Evolutionary conservation across 78 protist species (phyloP), one percentile per base, ranked within the genome.

Genomic region (Chrysochromulina tobinii): DNA sequence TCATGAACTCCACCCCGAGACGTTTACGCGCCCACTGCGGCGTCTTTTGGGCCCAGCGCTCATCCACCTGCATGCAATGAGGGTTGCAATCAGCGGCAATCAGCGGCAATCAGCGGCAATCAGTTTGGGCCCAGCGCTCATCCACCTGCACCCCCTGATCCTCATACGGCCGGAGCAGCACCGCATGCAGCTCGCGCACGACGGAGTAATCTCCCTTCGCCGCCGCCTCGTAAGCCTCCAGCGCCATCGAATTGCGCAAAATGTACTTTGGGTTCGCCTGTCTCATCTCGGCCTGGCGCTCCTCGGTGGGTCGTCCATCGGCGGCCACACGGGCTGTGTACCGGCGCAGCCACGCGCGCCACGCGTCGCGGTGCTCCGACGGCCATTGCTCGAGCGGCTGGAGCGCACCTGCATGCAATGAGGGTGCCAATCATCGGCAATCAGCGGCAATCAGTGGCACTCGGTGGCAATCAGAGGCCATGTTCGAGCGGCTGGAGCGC

Each of bases 191-290:
- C 61, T 48, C 51, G 20, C 14, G 61, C 11, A 87, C 64, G 64
- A 48, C 81, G 61, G 3, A 0, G 12, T 8, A 3, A 50, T 87
- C 81, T 27, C 79, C 79, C 23, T 17, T 5, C 20, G 7, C 50
- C 7, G 90, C 79, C 11, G 61, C 81, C 38, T 61, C 73, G 50
- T 50, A 66, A 20, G 72, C 90, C 81, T 87, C 48, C 9, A 17
- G 21, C 21, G 81, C 81, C 81, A 87, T 64, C 81, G 66, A 67
- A 61, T 61, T 87, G 64, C 90, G 90, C 48, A 87, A 61, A 15
- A 87, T 66, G 81, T 87, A 87, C 64, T 21, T 27, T 0, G 90
- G 90, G 81, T 87, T 87, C 17, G 48, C 54, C 6, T 8, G 21
- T 21, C 12, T 8, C 88, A 81, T 81, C 53, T n/a, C 68, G 2